Base-by-base conservation (phyloP, 2,329 filamentous ascomycete genomes). In the Aspergillus aculeatinus region DNA sequence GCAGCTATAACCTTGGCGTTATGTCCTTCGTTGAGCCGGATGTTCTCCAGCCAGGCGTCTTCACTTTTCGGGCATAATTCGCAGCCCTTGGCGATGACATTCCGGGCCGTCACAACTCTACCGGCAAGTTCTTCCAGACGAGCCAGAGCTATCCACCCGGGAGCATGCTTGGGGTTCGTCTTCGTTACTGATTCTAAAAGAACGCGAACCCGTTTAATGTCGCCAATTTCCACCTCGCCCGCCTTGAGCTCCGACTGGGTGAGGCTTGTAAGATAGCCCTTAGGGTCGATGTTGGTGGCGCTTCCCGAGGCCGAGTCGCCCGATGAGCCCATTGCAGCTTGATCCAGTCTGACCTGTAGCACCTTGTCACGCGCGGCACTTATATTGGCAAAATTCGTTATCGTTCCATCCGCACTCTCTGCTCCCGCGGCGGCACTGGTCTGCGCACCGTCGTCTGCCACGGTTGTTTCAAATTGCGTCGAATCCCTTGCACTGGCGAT, bases 341-440 rank as follows among this genome's bases (percentile, higher is more conserved):
- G 91, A 69, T 98, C 94, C 48, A 99, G 82, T 67, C 91, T 88
- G n/a, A 96, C 94, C 74, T 96, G 90, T 56, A 99, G 84, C 47
- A 97, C 95, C 77, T 96, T 97, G 80, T 97, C 92, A 79, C 95
- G 88, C 21, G 95, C 96, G 49, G 93, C 92, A 77, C 96, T 95
- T 64, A 99, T 98, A 75, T 96, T 91, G 49, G 94, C 94, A 74
- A 99, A 99, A 74, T 99, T 97, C 11, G 94, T 99, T 86, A 96
- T 95, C 1, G 92, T 96, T 2, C 94, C 93, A 70, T 96, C 92
- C 2, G 77, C 74, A 53, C 76, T 78, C 60, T 88, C 84, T 31
- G 67, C 70, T 39, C 71, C 74, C 21, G 70, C 67, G 29, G 70
- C 67, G 29, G 76, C 78, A 51, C 82, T 80, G 11, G 80, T 78